phyloP scores from a whole-genome alignment of 1,139 yeast species.

The Kodamaea derodonti region DNA sequence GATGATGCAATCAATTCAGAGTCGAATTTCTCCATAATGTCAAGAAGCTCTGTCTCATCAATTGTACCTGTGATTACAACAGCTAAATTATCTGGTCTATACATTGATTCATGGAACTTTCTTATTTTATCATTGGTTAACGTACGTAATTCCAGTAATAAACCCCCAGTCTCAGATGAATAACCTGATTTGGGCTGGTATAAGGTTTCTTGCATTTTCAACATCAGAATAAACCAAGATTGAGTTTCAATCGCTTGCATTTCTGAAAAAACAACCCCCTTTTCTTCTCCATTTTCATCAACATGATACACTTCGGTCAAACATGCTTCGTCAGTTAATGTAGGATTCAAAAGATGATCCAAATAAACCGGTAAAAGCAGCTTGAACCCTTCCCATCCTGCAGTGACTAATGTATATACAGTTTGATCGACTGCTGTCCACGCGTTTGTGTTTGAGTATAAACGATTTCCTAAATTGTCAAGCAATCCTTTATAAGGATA shows the following conservation, averaged over 20 bases:
- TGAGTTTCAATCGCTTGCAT: conserved; percentile 92
- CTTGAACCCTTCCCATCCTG: conserved; percentile 96
- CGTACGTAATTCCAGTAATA: conserved; percentile 69
- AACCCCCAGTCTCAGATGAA: conserved; percentile 92
- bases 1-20: conserved; percentile 38
- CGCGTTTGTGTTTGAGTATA: conserved; percentile 88
- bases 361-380: conserved; percentile 81
- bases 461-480: conserved; percentile 81
- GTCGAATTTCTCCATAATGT: conserved; percentile 64
- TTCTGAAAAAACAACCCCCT: conserved; percentile 96
- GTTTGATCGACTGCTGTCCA: conserved; percentile 98
- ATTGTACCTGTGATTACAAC: conserved; percentile 81
- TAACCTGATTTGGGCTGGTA: conserved; percentile 69
- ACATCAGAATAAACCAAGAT: conserved; percentile 66
- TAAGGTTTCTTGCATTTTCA: conserved; percentile 59
- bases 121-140: conserved; percentile 72
- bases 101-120: conserved; percentile 65
- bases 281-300: conserved; percentile 86
- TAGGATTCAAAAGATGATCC: conserved; percentile 83
- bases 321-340: conserved; percentile 85
- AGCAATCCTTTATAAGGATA: conserved; percentile 90
- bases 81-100: conserved; percentile 81
- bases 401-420: conserved; percentile 84
- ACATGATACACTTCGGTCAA: conserved; percentile 93
- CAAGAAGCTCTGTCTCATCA: conserved; percentile 67